A percentile compares a stretch with the other conserved stretches of the same genome.
These are phyloP conservation scores for Arabis hirsuta DNA, from an alignment of 345 rosid genomes.

Conservation along the genomic window DNA sequence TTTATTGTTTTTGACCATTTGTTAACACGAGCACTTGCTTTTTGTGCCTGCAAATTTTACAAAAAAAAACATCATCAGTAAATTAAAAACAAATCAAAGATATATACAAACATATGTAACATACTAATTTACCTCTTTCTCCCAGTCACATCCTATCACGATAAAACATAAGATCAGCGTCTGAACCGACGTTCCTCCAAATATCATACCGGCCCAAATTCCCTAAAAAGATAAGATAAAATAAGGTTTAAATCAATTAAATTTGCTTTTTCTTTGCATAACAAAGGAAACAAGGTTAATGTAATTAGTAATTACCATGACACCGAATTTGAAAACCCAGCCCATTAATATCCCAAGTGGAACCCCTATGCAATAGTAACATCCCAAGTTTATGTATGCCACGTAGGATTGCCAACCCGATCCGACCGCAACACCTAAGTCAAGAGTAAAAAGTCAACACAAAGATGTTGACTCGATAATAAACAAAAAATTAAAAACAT, in stretches of 20 bases:
- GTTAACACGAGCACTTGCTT: constrained; percentile 57
- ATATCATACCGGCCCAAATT: constrained; percentile 94
- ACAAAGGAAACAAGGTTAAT: no score
- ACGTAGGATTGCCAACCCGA: constrained; percentile 95
- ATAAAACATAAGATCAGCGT: constrained; percentile 59
- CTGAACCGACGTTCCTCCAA: constrained; percentile 82
- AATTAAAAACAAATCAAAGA: background rate
- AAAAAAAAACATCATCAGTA: background rate
- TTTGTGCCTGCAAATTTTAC: constrained; percentile 62
- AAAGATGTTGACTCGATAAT: background rate
- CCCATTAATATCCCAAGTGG: constrained; percentile 91
- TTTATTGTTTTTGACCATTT: constrained; percentile 54
- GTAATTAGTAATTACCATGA: constrained; percentile 55
- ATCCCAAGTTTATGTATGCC: constrained; percentile 91
- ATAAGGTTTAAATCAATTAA: no score
- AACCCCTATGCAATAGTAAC: constrained; percentile 74
- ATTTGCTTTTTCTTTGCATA: no score
- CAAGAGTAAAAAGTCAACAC: background rate
- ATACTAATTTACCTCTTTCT: constrained; percentile 57
- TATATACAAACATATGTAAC: background rate
- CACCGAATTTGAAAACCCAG: constrained; percentile 76
- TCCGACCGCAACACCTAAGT: constrained; percentile 88
- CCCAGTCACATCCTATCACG: constrained; percentile 73
- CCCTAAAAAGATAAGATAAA: constrained; percentile 48
- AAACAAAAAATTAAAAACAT: no score